Percentiles rank a stretch among this genome's conserved stretches.
phyloP scores from a whole-genome alignment of 2,329 filamentous ascomycete species.

The Chrysosporium queenslandicum region DNA sequence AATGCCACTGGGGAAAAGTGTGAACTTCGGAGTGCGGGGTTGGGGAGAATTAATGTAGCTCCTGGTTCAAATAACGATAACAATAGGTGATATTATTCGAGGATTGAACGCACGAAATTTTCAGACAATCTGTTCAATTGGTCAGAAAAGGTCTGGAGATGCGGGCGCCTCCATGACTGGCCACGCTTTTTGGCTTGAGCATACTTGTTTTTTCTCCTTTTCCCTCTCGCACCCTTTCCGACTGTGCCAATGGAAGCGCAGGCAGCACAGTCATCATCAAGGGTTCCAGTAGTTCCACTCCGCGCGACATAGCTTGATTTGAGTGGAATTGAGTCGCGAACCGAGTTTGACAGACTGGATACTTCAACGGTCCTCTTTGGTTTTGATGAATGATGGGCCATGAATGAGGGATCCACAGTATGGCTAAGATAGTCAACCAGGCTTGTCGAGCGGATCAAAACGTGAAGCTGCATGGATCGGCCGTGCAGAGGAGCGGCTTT shows the following conservation, averaged over 20 bases:
- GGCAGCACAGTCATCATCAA: not conserved
- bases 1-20: not conserved
- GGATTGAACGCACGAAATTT: conserved; percentile 1
- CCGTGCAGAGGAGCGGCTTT: conserved; percentile 5
- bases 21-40: conserved; percentile 10
- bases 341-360: not conserved
- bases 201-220: not conserved
- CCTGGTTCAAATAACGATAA: not conserved
- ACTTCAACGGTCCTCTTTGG: not conserved
- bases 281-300: not conserved
- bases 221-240: not conserved
- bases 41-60: conserved; percentile 1
- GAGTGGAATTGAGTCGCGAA: not conserved
- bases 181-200: not conserved
- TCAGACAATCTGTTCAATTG: not conserved
- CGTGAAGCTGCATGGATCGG: conserved; percentile 6
- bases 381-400: not conserved
- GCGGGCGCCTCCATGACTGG: not conserved
- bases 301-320: not conserved
- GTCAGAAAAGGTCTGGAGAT: not conserved
- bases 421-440: not conserved
- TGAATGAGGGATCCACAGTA: not conserved
- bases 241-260: not conserved
- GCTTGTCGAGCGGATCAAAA: not conserved
- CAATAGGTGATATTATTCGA: conserved; percentile 7